These are phyloP conservation scores for Talaromyces liani DNA, from an alignment of 495 filamentous ascomycete genomes.

Conservation along the genomic window DNA sequence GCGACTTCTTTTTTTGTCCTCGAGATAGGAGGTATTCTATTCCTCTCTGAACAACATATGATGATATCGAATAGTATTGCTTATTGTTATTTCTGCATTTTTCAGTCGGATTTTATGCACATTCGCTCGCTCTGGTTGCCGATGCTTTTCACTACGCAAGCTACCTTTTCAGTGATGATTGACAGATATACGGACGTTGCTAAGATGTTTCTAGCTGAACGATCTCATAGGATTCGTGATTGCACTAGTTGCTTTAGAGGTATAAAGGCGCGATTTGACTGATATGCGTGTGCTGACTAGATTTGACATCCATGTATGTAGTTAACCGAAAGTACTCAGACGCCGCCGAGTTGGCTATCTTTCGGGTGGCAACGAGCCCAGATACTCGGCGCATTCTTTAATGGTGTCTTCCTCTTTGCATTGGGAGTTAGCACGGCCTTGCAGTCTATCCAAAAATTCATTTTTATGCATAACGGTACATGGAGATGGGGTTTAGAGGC, in stretches of 20 bases:
- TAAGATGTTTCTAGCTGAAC: constrained; percentile 52
- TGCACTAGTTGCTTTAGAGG: constrained; percentile 75
- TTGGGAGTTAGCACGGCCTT: constrained; percentile 83
- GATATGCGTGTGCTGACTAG: neutral
- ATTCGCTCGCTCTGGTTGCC: constrained; percentile 82
- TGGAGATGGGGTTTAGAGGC: neutral
- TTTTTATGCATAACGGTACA: neutral
- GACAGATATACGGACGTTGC: neutral
- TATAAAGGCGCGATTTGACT: constrained; percentile 31
- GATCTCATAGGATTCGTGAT: constrained; percentile 82
- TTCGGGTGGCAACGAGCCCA: neutral
- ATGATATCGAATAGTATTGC: neutral
- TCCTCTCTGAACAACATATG: neutral
- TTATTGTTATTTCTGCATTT: neutral
- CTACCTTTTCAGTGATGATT: constrained; percentile 28
- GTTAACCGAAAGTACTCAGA: neutral
- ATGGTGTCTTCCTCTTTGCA: constrained; percentile 82
- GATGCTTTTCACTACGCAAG: constrained; percentile 78
- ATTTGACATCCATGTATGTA: neutral
- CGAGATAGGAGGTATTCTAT: neutral
- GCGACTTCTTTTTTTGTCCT: neutral
- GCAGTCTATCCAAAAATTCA: constrained; percentile 59
- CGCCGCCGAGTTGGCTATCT: neutral
- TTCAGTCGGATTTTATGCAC: constrained; percentile 63
- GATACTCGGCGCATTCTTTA: constrained; percentile 57